A percentile compares a stretch with the other conserved stretches of the same genome.
Evolutionary conservation across 176 grass and related monocot species (phyloP).

Genomic region (Miscanthus lutarioriparius): DNA sequence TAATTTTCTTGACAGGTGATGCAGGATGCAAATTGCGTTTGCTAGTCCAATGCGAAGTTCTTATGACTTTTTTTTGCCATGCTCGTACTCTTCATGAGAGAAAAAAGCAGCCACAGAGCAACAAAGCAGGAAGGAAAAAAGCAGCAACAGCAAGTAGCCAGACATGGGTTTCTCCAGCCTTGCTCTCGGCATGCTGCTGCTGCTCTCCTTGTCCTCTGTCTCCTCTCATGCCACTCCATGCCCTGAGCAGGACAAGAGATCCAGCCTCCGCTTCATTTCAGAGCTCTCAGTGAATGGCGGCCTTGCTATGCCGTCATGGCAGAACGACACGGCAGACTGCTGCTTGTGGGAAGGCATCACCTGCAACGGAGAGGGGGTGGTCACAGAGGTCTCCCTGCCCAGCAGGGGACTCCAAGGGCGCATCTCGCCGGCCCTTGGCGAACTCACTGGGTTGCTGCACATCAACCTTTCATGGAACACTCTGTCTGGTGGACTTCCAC

Average conservation of each 20-base stretch:
- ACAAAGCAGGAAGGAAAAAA: too few relatives aligned
- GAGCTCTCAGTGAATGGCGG: neutral
- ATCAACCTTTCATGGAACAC: slow-evolving; percentile 34
- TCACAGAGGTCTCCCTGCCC: neutral
- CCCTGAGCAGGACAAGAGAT: slow-evolving; percentile 18
- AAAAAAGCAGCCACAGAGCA: too few relatives aligned
- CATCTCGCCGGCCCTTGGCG: slow-evolving; percentile 20
- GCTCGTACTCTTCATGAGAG: too few relatives aligned
- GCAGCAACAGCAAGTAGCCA: too few relatives aligned
- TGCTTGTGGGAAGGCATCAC: slow-evolving; percentile 39
- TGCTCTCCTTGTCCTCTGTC: neutral
- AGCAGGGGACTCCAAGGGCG: slow-evolving; percentile 4
- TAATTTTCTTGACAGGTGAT: too few relatives aligned
- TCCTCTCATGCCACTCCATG: neutral
- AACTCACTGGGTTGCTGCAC: neutral
- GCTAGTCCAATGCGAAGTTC: too few relatives aligned
- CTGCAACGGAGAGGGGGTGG: neutral
- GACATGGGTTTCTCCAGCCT: too few relatives aligned
- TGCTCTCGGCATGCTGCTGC: neutral
- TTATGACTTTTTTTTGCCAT: too few relatives aligned
- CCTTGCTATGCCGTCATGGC: neutral
- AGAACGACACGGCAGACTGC: neutral
- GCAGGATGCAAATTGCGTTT: too few relatives aligned
- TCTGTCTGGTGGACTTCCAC: neutral
- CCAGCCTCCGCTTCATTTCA: slow-evolving; percentile 24